These are phyloP conservation scores for Aureobasidium sp. DNA, from an alignment of 2,329 filamentous ascomycete species.

Conservation along the genomic window DNA sequence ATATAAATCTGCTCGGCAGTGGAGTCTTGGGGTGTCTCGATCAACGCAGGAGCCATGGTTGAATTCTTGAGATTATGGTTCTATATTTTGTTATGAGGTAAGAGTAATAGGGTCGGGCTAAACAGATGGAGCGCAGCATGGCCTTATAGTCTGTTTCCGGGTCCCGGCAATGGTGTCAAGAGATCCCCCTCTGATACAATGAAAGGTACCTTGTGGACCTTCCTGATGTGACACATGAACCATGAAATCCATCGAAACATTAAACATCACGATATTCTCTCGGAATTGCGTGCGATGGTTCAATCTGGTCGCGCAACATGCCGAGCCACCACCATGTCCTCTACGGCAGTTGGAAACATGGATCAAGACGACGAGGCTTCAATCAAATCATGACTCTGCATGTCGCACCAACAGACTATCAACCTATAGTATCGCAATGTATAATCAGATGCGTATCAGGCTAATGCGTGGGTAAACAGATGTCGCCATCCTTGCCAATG, in stretches of 20 bases:
- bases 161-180: background rate
- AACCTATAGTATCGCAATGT: background rate
- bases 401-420: background rate
- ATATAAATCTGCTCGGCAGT: slow-evolving; percentile 20
- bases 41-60: slow-evolving; percentile 39
- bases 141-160: background rate
- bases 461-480: background rate
- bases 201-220: background rate
- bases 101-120: background rate
- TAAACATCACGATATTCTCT: background rate
- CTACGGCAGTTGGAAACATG: slow-evolving; percentile 1
- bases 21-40: slow-evolving; percentile 30
- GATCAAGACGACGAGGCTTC: background rate
- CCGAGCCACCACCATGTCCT: background rate
- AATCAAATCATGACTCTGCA: background rate
- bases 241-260: background rate
- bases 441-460: background rate
- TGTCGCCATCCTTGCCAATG: slow-evolving; percentile 13
- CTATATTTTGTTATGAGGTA: background rate
- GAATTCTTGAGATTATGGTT: background rate
- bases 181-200: background rate
- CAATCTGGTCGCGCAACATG: background rate
- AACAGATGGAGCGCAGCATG: background rate
- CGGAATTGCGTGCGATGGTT: slow-evolving; percentile 11
- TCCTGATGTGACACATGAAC: background rate